These are phyloP conservation scores for Babjeviella inositovora DNA, from an alignment of 805 yeast genomes.

Conservation along the genomic window DNA sequence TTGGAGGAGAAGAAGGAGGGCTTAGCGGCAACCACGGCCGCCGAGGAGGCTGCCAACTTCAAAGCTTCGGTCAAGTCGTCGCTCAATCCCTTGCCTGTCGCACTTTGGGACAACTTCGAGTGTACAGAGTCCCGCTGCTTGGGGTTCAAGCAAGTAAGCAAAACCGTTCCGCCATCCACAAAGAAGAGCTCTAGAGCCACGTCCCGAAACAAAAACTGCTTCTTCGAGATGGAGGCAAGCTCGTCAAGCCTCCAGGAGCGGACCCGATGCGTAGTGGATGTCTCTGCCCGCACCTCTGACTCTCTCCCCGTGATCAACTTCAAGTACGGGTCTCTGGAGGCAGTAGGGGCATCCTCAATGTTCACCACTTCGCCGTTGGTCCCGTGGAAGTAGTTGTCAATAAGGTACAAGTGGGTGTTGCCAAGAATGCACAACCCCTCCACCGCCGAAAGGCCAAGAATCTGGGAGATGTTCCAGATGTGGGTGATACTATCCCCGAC, in stretches of 20 bases:
- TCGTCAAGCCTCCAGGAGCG: conserved; percentile 45
- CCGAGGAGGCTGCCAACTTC: conserved; percentile 21
- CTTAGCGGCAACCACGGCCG: conserved; percentile 6
- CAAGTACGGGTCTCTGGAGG: conserved; percentile 52
- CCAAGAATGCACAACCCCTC: conserved; percentile 71
- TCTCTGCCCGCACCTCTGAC: too few relatives aligned
- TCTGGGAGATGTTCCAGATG: conserved; percentile 61
- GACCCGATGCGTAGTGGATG: conserved; percentile 31
- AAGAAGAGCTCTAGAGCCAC: conserved; percentile 71
- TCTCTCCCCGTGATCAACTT: conserved; percentile 38
- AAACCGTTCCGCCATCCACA: conserved; percentile 51
- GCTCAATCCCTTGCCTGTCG: conserved; percentile 34
- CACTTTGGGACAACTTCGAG: conserved; percentile 26
- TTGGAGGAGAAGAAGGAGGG: conserved; percentile 15
- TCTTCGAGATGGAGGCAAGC: conserved; percentile 48
- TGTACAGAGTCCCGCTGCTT: conserved; percentile 41
- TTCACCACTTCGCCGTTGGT: conserved; percentile 41
- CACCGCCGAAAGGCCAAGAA: conserved; percentile 60
- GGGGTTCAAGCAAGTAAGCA: conserved; percentile 46
- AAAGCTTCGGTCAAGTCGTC: conserved; percentile 36
- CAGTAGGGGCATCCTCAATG: conserved; percentile 45
- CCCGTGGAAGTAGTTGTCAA: conserved; percentile 52
- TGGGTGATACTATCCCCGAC: conserved; percentile 58
- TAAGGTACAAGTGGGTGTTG: conserved; percentile 42
- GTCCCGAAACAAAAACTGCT: conserved; percentile 66